Evolutionary conservation across 2,329 filamentous ascomycete genomes (phyloP).

Genomic region (Penicillium sp.): DNA sequence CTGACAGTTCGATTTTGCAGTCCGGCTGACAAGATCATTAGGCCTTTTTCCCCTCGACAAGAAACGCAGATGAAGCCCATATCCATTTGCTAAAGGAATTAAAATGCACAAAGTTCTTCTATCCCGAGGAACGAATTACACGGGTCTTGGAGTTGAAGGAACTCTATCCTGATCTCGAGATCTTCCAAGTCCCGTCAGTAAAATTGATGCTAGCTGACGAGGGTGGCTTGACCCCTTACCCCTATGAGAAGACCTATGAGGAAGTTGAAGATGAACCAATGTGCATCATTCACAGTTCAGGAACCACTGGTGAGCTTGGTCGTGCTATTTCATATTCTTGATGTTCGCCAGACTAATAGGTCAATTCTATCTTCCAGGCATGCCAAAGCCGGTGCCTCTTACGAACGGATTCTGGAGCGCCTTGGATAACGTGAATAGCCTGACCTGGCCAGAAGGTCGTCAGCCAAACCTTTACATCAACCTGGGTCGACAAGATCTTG

Average conservation of each 20-base stretch:
- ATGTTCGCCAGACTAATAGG: background rate
- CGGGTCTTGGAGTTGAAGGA: constrained; percentile 42
- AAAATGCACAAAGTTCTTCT: constrained; percentile 26
- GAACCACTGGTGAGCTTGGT: constrained; percentile 32
- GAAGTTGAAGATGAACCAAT: constrained; percentile 25
- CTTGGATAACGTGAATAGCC: constrained; percentile 6
- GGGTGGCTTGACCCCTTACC: constrained; percentile 11
- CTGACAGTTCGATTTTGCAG: background rate
- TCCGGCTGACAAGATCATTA: background rate
- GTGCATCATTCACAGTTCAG: constrained; percentile 39
- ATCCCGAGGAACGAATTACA: constrained; percentile 22
- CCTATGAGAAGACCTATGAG: constrained; percentile 19
- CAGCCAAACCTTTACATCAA: constrained; percentile 6
- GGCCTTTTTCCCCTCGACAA: constrained; percentile 21
- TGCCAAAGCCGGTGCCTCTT: constrained; percentile 32
- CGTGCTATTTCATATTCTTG: background rate
- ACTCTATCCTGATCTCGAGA: constrained; percentile 5
- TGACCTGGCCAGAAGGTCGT: constrained; percentile 18
- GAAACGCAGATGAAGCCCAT: constrained; percentile 22
- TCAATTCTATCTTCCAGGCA: constrained; percentile 10
- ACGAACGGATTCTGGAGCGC: constrained; percentile 27
- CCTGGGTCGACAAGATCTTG: constrained; percentile 9
- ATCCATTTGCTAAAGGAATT: constrained; percentile 16
- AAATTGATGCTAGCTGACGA: constrained; percentile 10
- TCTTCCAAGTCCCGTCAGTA: constrained; percentile 10